Evolutionary conservation across 352 stramenopile species (phyloP).

Genomic region (Pythium inflatum): DNA sequence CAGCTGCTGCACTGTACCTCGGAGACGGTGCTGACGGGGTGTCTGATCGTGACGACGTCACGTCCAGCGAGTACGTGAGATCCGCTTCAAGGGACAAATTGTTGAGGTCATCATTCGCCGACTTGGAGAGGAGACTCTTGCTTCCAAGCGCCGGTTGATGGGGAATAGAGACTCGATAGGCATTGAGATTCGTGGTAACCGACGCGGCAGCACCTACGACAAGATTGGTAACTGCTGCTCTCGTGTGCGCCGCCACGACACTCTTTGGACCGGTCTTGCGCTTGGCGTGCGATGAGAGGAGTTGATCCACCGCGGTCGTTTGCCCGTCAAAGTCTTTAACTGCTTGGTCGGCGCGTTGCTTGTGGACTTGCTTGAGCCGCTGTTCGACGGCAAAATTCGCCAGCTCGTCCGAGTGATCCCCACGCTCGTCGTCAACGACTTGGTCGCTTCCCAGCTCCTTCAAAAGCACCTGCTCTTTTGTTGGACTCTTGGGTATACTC

Average conservation of each 20-base stretch:
- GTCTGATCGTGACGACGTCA: constrained; percentile 24
- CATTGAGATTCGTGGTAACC: not conserved
- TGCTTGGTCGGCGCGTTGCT: constrained; percentile 25
- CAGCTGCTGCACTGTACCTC: too few relatives aligned
- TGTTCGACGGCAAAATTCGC: constrained; percentile 29
- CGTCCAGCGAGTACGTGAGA: constrained; percentile 42
- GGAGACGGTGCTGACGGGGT: constrained; percentile 10
- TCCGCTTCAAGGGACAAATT: constrained; percentile 36
- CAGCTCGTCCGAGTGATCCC: constrained; percentile 13
- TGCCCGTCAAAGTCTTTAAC: constrained; percentile 27
- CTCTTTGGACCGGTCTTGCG: constrained; percentile 24
- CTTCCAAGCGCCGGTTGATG: constrained; percentile 11
- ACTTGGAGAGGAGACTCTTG: not conserved
- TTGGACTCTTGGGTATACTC: not conserved
- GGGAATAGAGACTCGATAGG: not conserved
- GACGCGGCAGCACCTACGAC: not conserved
- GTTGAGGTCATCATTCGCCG: constrained; percentile 44
- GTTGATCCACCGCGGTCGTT: constrained; percentile 26
- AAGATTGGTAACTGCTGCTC: constrained; percentile 6
- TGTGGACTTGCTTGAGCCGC: constrained; percentile 33
- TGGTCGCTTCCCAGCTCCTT: constrained; percentile 19
- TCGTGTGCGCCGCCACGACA: constrained; percentile 8
- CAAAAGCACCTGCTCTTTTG: not conserved
- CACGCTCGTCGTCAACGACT: constrained; percentile 23
- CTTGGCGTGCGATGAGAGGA: constrained; percentile 18